Conservation (phyloP, 345 rosid species). For the Kandelia obovata region DNA sequence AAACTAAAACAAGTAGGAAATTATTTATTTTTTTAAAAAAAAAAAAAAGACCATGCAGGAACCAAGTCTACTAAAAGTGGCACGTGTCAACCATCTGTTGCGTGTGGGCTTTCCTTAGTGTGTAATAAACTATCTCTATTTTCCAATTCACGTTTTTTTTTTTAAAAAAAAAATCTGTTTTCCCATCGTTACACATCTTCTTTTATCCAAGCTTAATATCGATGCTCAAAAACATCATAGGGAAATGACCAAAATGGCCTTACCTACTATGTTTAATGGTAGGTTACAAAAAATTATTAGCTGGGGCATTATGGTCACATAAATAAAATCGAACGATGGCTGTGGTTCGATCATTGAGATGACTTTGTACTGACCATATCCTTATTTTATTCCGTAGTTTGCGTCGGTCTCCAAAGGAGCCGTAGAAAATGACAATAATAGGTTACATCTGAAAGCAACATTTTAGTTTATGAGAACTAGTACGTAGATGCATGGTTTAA, state of each 20-base stretch:
- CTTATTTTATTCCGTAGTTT: constrained; percentile 50
- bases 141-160: neutral
- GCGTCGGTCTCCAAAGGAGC: constrained; percentile 42
- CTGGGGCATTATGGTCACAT: constrained; percentile 30
- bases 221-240: neutral
- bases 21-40: neutral
- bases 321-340: constrained; percentile 30
- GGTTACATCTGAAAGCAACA: constrained; percentile 10
- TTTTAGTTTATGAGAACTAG: neutral
- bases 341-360: constrained; percentile 57
- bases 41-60: constrained; percentile 18
- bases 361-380: constrained; percentile 57
- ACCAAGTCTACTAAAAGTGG: constrained; percentile 18
- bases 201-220: constrained; percentile 1
- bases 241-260: constrained; percentile 21
- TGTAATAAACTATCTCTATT: too few species aligned
- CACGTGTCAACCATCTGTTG: constrained; percentile 30
- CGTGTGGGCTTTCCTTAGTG: constrained; percentile 3
- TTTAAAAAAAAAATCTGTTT: neutral
- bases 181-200: neutral
- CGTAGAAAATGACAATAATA: constrained; percentile 30
- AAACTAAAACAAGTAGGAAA: neutral
- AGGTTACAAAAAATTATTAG: constrained; percentile 9
- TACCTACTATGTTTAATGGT: constrained; percentile 17
- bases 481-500: too few species aligned